phyloP scores from a whole-genome alignment of 352 stramenopile species.

The Globisporangium emineosum region DNA sequence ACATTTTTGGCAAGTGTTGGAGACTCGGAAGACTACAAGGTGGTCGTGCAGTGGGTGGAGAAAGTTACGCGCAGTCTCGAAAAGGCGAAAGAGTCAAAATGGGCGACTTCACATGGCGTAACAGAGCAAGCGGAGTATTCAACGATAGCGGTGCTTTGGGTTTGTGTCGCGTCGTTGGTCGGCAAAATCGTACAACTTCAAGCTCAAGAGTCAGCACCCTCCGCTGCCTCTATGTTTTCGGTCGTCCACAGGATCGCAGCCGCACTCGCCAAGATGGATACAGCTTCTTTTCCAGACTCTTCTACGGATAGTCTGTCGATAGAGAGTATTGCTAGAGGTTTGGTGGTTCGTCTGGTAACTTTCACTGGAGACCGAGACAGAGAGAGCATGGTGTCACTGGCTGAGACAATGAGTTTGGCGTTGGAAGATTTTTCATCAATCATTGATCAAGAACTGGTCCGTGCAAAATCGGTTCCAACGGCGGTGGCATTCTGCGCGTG shows the following conservation, averaged over 20 bases:
- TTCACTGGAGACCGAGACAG: neutral
- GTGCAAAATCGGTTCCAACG: neutral
- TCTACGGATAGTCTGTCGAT: neutral
- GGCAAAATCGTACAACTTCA: neutral
- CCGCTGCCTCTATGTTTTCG: neutral
- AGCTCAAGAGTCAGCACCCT: neutral
- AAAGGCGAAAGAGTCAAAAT: neutral
- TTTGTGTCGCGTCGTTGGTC: neutral
- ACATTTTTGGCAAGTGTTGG: neutral
- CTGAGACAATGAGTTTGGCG: neutral
- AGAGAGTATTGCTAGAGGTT: neutral
- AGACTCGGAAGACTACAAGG: neutral
- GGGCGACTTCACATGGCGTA: neutral
- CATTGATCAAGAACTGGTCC: neutral
- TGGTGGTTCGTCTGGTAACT: neutral
- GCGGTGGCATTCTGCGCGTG: neutral
- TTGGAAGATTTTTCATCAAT: neutral
- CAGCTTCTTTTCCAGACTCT: neutral
- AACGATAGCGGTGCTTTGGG: neutral
- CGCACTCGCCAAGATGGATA: neutral
- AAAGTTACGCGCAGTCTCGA: neutral
- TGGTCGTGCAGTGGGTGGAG: neutral
- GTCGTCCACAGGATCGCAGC: neutral
- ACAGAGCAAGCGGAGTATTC: neutral
- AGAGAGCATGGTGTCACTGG: neutral